Conservation (phyloP, 2,329 filamentous ascomycete species). For the Neofusicoccum umdonicola region DNA sequence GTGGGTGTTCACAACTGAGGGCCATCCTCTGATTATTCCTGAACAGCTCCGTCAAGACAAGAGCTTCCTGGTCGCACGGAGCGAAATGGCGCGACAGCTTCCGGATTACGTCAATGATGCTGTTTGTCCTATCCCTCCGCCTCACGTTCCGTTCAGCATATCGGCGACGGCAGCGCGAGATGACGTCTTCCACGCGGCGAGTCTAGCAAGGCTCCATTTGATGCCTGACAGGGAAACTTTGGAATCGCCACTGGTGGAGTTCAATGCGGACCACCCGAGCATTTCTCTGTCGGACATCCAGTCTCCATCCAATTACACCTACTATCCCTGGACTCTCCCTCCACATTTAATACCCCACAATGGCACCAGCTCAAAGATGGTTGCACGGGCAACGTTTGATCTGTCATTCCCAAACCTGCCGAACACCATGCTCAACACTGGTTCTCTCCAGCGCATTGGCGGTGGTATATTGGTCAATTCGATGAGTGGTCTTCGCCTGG, state of each 20-base stretch:
- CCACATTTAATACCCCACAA: conserved; percentile 69
- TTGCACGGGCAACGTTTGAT: conserved; percentile 68
- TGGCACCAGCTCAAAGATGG: conserved; percentile 73
- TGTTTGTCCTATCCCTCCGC: conserved; percentile 65
- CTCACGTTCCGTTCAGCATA: conserved; percentile 63
- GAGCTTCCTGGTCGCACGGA: conserved; percentile 10
- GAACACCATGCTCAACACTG: conserved; percentile 46
- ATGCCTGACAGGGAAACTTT: conserved; percentile 61
- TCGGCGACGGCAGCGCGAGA: conserved; percentile 76
- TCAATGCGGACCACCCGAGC: conserved; percentile 54
- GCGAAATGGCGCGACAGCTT: background rate
- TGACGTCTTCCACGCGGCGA: conserved; percentile 87
- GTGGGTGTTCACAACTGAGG: conserved; percentile 94
- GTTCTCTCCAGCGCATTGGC: conserved; percentile 55
- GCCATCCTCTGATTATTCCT: conserved; percentile 86
- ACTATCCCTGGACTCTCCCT: conserved; percentile 92
- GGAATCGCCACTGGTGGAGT: conserved; percentile 57
- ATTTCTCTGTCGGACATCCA: conserved; percentile 54
- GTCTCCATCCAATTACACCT: conserved; percentile 73
- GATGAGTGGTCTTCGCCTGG: conserved; percentile 60
- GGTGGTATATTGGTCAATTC: conserved; percentile 61
- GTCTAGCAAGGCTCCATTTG: conserved; percentile 75
- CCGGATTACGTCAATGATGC: conserved; percentile 25
- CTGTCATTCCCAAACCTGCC: conserved; percentile 62
- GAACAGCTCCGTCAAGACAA: conserved; percentile 30